Evolutionary conservation across 768 basidiomycete genomes (phyloP).

Genomic region (Xerocomellus chrysenteron): DNA sequence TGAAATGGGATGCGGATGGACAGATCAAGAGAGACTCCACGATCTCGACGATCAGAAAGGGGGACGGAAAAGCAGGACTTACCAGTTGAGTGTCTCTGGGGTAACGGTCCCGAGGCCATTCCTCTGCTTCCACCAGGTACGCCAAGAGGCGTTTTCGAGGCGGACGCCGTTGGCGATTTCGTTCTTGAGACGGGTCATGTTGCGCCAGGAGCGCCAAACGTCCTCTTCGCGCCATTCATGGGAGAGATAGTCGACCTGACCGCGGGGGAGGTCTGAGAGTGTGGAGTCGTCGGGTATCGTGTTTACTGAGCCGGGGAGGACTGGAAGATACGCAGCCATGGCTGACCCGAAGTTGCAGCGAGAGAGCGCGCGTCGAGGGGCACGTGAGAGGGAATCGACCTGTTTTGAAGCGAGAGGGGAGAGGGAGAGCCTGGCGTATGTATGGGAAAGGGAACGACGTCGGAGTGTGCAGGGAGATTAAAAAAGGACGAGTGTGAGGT

Average conservation of each 20-base stretch:
- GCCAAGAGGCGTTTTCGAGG: constrained; percentile 97
- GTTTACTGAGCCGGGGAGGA: constrained; percentile 65
- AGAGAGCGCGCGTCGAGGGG: neutral
- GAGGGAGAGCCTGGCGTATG: no score
- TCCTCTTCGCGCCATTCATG: constrained; percentile 98
- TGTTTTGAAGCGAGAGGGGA: no score
- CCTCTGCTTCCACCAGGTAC: constrained; percentile 99
- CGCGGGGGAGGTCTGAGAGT: constrained; percentile 80
- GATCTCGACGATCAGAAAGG: neutral
- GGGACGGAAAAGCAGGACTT: constrained; percentile 30
- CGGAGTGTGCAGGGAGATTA: constrained; percentile 13
- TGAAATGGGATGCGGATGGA: neutral
- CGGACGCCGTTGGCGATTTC: constrained; percentile 94
- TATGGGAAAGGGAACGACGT: constrained; percentile 1
- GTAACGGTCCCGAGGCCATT: constrained; percentile 93
- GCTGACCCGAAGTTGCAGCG: neutral
- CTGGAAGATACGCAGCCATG: constrained; percentile 71
- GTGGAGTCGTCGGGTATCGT: constrained; percentile 72
- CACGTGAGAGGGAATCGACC: neutral
- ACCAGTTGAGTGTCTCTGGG: constrained; percentile 99
- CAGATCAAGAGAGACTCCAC: neutral
- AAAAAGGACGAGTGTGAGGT: constrained; percentile 3
- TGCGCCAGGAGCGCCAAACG: constrained; percentile 97
- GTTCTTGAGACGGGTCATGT: constrained; percentile 97
- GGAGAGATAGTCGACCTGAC: constrained; percentile 97